These are phyloP conservation scores for Echinochloa phyllopogon DNA, from an alignment of 176 grass and related monocot species.

Conservation along the genomic window DNA sequence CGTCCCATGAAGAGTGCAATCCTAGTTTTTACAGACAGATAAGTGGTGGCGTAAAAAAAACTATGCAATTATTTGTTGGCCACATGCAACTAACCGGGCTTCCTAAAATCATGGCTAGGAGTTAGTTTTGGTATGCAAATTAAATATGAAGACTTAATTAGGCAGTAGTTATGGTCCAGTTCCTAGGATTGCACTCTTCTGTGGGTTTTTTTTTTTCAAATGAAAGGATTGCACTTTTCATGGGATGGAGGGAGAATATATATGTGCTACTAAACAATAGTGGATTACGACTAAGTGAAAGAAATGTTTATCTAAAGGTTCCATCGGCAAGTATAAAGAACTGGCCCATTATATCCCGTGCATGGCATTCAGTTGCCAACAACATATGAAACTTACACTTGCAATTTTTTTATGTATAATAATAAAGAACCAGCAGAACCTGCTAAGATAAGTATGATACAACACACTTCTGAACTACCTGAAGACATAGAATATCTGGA, in stretches of 20 bases:
- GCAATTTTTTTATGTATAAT: neutral
- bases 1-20: too few relatives aligned
- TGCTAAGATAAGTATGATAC: constrained; percentile 5
- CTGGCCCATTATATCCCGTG: neutral
- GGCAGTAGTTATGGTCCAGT: too few relatives aligned
- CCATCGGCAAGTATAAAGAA: constrained; percentile 13
- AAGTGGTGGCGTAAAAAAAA: too few relatives aligned
- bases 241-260: neutral
- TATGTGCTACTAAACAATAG: neutral
- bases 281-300: neutral
- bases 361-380: constrained; percentile 19
- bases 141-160: too few relatives aligned
- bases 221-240: too few relatives aligned
- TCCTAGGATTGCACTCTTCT: too few relatives aligned
- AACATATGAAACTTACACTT: constrained; percentile 6
- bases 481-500: constrained; percentile 91
- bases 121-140: too few relatives aligned
- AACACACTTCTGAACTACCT: constrained; percentile 58
- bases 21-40: too few relatives aligned
- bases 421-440: constrained; percentile 14
- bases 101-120: too few relatives aligned
- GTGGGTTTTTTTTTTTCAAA: too few relatives aligned
- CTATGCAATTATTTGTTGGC: too few relatives aligned
- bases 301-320: neutral
- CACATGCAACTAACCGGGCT: too few relatives aligned